phyloP scores from a whole-genome alignment of 164 flowering plant genomes.

The Aristolochia fimbriata region DNA sequence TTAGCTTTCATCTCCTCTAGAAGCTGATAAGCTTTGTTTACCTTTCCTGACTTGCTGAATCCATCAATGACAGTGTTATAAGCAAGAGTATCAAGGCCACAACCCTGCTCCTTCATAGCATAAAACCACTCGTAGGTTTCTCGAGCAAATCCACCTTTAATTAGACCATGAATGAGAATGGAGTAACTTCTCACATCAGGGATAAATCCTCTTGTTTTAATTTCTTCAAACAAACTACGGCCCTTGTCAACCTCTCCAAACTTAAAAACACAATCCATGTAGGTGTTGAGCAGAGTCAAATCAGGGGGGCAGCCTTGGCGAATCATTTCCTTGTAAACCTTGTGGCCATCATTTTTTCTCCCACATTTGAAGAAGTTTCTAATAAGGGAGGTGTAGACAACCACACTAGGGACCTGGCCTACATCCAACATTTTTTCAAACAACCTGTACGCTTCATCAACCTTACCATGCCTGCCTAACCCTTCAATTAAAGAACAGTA shows the following conservation, averaged over 20 bases:
- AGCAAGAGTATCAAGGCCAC: constrained; percentile 63
- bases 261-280: constrained; percentile 96
- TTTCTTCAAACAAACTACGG: constrained; percentile 67
- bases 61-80: constrained; percentile 88
- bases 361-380: constrained; percentile 71
- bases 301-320: constrained; percentile 56
- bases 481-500: constrained; percentile 87
- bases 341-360: constrained; percentile 86
- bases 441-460: constrained; percentile 76
- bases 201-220: constrained; percentile 45
- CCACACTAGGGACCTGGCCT: constrained; percentile 43
- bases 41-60: constrained; percentile 89
- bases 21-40: constrained; percentile 81
- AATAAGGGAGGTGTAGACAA: constrained; percentile 77
- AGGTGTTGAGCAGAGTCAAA: constrained; percentile 67
- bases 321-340: constrained; percentile 81
- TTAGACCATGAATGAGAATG: constrained; percentile 71
- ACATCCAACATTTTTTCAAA: constrained; percentile 78
- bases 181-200: constrained; percentile 83
- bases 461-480: constrained; percentile 58
- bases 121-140: constrained; percentile 66
- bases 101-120: constrained; percentile 85
- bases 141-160: constrained; percentile 72
- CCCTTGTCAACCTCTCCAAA: constrained; percentile 79
- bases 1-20: constrained; percentile 87